Conservation (phyloP, 2,329 filamentous ascomycete genomes). For the Pseudogymnoascus sp. region DNA sequence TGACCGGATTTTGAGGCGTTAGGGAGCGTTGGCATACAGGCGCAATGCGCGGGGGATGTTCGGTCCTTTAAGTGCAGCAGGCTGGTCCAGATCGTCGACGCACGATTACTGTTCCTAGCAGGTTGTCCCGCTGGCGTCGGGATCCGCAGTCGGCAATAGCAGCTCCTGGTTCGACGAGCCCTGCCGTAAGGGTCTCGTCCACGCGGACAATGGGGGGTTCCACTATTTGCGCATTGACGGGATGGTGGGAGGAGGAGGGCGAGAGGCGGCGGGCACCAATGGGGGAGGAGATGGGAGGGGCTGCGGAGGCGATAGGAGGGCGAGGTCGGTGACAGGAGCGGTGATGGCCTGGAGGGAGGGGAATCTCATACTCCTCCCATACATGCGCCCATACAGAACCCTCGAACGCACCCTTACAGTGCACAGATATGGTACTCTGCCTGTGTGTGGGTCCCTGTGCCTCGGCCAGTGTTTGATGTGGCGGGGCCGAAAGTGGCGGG, state of each 20-base stretch:
- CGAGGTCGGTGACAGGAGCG: neutral
- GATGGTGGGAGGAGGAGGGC: neutral
- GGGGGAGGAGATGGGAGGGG: neutral
- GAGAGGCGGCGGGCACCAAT: neutral
- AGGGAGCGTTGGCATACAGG: neutral
- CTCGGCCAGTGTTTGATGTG: neutral
- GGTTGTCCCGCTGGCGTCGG: neutral
- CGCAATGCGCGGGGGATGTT: neutral
- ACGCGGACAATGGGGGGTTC: neutral
- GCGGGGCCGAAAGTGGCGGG: neutral
- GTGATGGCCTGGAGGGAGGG: neutral
- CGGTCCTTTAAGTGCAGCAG: neutral
- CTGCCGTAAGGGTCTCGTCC: neutral
- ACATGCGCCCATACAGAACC: neutral
- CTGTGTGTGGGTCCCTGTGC: neutral
- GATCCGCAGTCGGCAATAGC: neutral
- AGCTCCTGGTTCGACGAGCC: neutral
- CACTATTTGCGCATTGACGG: neutral
- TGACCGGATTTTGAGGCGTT: neutral
- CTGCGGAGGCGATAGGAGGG: neutral
- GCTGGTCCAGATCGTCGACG: neutral
- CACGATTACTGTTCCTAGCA: neutral
- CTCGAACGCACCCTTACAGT: neutral
- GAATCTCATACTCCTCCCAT: neutral
- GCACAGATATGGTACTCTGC: constrained; percentile 9